Percentiles rank a stretch among this genome's conserved stretches.
These are phyloP conservation scores for Cercospora janseana DNA, from an alignment of 2,329 filamentous ascomycete genomes.

Conservation along the genomic window DNA sequence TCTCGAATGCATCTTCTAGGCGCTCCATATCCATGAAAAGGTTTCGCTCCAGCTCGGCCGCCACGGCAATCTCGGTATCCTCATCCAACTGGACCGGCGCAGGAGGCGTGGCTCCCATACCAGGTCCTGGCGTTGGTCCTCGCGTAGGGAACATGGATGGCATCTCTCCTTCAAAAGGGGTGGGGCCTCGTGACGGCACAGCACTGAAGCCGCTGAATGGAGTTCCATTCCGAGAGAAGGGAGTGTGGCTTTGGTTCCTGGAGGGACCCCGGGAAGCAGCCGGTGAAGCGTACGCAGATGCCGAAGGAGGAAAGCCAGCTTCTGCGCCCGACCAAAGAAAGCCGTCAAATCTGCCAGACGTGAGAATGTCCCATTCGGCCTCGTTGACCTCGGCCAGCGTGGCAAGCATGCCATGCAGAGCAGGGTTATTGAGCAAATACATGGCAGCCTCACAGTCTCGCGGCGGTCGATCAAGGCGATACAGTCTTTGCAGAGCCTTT, in stretches of 20 bases:
- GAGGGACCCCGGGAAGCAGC: constrained; percentile 36
- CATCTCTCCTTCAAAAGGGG: constrained; percentile 45
- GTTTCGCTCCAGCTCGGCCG: constrained; percentile 88
- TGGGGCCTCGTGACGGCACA: constrained; percentile 47
- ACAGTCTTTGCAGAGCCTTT: constrained; percentile 78
- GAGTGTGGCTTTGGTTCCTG: constrained; percentile 45
- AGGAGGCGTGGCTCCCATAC: constrained; percentile 39
- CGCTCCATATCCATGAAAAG: constrained; percentile 94
- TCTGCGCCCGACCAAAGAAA: constrained; percentile 94
- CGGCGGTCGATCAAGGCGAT: constrained; percentile 69
- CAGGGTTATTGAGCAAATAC: constrained; percentile 78
- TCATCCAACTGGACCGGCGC: constrained; percentile 84
- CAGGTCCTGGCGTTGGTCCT: constrained; percentile 34
- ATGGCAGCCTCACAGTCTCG: constrained; percentile 83
- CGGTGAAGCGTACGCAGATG: constrained; percentile 31
- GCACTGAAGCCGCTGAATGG: constrained; percentile 59
- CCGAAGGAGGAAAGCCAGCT: constrained; percentile 42
- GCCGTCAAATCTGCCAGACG: constrained; percentile 89
- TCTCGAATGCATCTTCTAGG: constrained; percentile 90
- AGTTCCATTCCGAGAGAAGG: constrained; percentile 49
- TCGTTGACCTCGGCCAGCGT: constrained; percentile 84
- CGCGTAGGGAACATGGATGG: constrained; percentile 36
- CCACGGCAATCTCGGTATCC: constrained; percentile 84
- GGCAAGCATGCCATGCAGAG: constrained; percentile 79
- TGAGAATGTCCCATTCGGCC: constrained; percentile 95